Evolutionary conservation across 495 filamentous ascomycete species (phyloP), one percentile per base, ranked within the genome.

Genomic region (Talaromyces nanjingensis): DNA sequence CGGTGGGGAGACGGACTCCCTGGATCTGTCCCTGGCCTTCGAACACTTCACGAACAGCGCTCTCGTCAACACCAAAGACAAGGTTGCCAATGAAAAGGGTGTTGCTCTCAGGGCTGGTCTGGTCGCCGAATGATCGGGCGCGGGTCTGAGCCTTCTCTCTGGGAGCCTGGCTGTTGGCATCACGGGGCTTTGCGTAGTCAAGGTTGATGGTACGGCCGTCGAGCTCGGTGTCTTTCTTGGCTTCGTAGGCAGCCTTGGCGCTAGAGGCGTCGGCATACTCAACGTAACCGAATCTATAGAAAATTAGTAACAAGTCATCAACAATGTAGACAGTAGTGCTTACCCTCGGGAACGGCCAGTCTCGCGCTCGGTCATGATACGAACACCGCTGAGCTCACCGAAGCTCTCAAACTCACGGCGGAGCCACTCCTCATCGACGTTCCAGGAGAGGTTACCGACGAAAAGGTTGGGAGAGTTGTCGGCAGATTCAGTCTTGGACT

Each of bases 61-160:
- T 87, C 80, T 96, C 89, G 64, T 87, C 85, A 69, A 86, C 89
- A 61, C 90, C 87, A 78, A 96, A 98, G 45, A 89, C 83, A 55
- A 98, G 79, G 81, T 98, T 98, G 68, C 93, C 94, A 63, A 96
- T 85, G 75, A 96, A 98, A 52, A 98, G 84, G 62, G 94, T 98
- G 69, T 93, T 89, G 73, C 84, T 89, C 73, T 85, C 83, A 55
- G 91, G 86, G 71, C 80, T 84, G 76, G 86, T 87, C 68, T 87
- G 77, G 73, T 98, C 94, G 66, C 93, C 94, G 68, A 85, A 96
- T 67, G 82, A 80, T 62, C 83, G 75, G 65, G 91, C 90, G 65
- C 93, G 90, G 67, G 84, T 80, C 65, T 86, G 81, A 59, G 83
- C 80, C 66, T 87, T 85, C 64, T 86, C 82, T 59, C 77, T 79